These are phyloP conservation scores for Detonula confervacea DNA, from an alignment of 352 stramenopile genomes.

Conservation along the genomic window DNA sequence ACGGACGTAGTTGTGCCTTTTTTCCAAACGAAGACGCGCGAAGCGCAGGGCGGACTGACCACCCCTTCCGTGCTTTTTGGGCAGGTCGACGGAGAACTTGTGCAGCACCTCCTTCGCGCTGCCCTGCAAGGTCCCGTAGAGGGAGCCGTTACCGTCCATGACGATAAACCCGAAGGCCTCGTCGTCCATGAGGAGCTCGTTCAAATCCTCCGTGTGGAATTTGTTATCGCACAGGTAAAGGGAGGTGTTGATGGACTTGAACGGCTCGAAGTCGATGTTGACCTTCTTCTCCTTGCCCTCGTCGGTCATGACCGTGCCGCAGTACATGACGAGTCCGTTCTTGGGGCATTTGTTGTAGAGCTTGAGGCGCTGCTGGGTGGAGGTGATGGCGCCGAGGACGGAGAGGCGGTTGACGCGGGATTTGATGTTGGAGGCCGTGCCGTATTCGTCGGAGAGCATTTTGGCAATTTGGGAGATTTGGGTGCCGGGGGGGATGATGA, in stretches of 20 bases:
- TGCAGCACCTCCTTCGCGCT: slow-evolving; percentile 91
- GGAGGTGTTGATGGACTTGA: slow-evolving; percentile 99
- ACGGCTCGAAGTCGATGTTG: slow-evolving; percentile 99
- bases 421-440: slow-evolving; percentile 99
- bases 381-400: slow-evolving; percentile 98
- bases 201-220: slow-evolving; percentile 98
- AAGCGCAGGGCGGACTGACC: slow-evolving; percentile 99
- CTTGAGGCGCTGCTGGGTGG: slow-evolving; percentile 98
- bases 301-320: slow-evolving; percentile 98
- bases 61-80: slow-evolving; percentile 99
- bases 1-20: slow-evolving; percentile 99
- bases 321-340: slow-evolving; percentile 99
- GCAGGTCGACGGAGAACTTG: slow-evolving; percentile 97
- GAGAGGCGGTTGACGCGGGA: slow-evolving; percentile 98
- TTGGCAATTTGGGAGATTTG: slow-evolving; percentile 97
- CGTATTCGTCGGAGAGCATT: slow-evolving; percentile 99
- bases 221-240: slow-evolving; percentile 99
- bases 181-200: slow-evolving; percentile 98
- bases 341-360: slow-evolving; percentile 96
- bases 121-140: slow-evolving; percentile 97
- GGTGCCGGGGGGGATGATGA: slow-evolving; percentile 98
- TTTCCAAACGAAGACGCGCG: slow-evolving; percentile 98
- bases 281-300: slow-evolving; percentile 99
- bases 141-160: slow-evolving; percentile 99
- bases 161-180: slow-evolving; percentile 99